Evolutionary conservation across 1,284 basidiomycete genomes (phyloP).

Genomic region (Ceratobasidium sp.): DNA sequence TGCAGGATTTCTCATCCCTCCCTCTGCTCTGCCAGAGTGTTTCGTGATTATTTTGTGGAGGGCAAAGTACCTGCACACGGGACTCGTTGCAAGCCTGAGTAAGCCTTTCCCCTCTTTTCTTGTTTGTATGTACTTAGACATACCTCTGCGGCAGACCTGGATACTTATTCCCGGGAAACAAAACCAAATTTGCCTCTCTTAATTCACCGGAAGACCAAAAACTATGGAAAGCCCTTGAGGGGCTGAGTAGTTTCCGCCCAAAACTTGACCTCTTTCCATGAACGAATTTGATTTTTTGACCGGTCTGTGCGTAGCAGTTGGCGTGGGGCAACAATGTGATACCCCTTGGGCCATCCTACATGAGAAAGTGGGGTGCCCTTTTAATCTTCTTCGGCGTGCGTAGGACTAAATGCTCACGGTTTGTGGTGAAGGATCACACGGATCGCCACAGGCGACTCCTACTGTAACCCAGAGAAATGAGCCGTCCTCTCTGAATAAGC

Average conservation of each 20-base stretch:
- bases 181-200: constrained; percentile 13
- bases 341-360: no score
- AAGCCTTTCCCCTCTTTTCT: background rate
- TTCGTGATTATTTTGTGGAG: constrained; percentile 43
- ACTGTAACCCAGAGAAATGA: no score
- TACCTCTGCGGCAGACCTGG: constrained; percentile 17
- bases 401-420: no score
- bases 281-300: no score
- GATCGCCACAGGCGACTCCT: no score
- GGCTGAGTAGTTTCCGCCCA: background rate
- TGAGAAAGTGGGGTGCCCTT: no score
- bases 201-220: constrained; percentile 6
- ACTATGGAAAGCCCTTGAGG: constrained; percentile 12
- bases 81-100: constrained; percentile 41
- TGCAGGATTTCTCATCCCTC: constrained; percentile 44
- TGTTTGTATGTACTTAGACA: background rate
- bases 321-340: no score
- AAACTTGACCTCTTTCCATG: constrained; percentile 1
- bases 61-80: constrained; percentile 41
- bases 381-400: no score
- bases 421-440: no score
- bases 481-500: no score
- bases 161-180: constrained; percentile 28
- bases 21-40: constrained; percentile 42
- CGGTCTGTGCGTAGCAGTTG: no score